Conservation (phyloP, 2,329 filamentous ascomycete species). For the Penicillium fuscoglaucum region DNA sequence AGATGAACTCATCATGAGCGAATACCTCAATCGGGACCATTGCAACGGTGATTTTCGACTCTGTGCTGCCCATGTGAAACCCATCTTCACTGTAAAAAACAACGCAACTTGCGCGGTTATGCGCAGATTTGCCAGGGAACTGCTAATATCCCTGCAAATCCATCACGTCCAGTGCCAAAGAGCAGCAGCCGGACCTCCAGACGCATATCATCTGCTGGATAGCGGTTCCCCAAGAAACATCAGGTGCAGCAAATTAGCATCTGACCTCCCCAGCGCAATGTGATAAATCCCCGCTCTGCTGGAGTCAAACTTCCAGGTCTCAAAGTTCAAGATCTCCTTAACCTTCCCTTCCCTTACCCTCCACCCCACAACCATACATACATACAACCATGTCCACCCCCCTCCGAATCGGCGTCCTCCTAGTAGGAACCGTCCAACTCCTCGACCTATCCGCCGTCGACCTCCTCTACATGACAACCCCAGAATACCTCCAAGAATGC, state of each 20-base stretch:
- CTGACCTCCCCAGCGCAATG: not conserved
- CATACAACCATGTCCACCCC: conserved; percentile 9
- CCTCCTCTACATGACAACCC: conserved; percentile 40
- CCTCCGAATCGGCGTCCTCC: conserved; percentile 37
- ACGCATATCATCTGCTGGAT: not conserved
- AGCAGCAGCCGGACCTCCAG: not conserved
- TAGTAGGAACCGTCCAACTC: conserved; percentile 40
- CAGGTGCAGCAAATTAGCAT: not conserved
- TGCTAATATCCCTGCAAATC: not conserved
- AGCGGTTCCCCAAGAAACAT: not conserved
- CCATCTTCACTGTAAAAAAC: not conserved
- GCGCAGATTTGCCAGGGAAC: not conserved
- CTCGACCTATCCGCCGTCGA: conserved; percentile 43
- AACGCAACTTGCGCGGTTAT: not conserved
- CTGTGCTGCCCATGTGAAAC: conserved; percentile 1
- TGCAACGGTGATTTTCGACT: not conserved
- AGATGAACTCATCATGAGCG: not conserved
- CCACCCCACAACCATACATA: too few species aligned
- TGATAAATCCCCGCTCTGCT: not conserved
- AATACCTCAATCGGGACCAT: not conserved
- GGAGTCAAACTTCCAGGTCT: not conserved
- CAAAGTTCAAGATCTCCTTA: not conserved
- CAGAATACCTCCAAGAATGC: conserved; percentile 30
- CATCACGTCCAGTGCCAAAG: not conserved
- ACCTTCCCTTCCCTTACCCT: too few species aligned